Evolutionary conservation across 192 early-diverging fungal genomes (phyloP).

Genomic region (Mortierella claussenii): DNA sequence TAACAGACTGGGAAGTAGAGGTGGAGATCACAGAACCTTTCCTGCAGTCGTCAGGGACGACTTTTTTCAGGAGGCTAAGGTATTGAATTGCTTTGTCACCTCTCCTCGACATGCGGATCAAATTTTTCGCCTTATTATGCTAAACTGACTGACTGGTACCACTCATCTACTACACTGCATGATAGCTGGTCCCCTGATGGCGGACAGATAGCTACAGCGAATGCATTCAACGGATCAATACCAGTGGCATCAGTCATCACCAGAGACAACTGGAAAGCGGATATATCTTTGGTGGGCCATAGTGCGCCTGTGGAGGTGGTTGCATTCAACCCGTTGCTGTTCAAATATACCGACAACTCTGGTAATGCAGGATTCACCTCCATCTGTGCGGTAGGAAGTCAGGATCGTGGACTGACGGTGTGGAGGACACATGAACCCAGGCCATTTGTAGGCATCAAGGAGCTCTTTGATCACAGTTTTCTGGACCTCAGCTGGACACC

Average conservation of each 20-base stretch:
- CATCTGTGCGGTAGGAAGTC: conserved; percentile 89
- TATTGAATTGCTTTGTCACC: conserved; percentile 33
- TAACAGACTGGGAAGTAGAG: conserved; percentile 89
- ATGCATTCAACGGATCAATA: conserved; percentile 83
- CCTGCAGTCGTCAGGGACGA: conserved; percentile 79
- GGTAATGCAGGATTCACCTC: conserved; percentile 57
- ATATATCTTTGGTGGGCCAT: conserved; percentile 91
- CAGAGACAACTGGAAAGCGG: conserved; percentile 79
- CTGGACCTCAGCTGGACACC: conserved; percentile 91
- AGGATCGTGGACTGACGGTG: conserved; percentile 87
- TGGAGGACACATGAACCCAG: conserved; percentile 85
- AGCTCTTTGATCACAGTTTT: conserved; percentile 85
- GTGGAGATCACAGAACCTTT: conserved; percentile 78
- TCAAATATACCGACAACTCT: conserved; percentile 57
- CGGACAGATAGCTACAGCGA: conserved; percentile 88
- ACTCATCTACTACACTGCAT: too few species aligned
- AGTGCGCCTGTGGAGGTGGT: conserved; percentile 87
- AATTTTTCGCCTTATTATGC: not conserved
- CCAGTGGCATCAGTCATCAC: conserved; percentile 85
- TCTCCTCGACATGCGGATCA: too few species aligned
- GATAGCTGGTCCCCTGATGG: conserved; percentile 99
- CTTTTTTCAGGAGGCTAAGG: conserved; percentile 90
- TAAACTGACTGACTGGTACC: not conserved
- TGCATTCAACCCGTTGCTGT: conserved; percentile 84
- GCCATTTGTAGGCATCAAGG: conserved; percentile 75